Evolutionary conservation across 2,329 filamentous ascomycete genomes (phyloP), one percentile per base, ranked within the genome.

Genomic region (Coccinonectria pachysandricola): DNA sequence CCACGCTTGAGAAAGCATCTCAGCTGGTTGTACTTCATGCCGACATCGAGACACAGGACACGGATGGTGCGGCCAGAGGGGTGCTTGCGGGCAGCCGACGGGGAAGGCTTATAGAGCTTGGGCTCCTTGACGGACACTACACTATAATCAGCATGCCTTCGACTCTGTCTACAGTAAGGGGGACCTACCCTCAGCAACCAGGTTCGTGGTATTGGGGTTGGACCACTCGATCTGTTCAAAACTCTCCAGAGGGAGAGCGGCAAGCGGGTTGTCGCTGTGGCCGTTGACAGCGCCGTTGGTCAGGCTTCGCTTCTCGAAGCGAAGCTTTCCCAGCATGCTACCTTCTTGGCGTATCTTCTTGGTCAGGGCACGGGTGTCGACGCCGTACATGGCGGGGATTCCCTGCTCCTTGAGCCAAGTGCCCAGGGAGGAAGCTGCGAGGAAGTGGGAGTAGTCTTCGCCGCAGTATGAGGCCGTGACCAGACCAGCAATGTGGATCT

Each of bases 11-110:
- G 68, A 47, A 98, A 77, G 62, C 91, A 98, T 43, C 91, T 75
- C 45, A 98, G 70, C 63, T 98, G 91, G 63, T 96, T 98, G 64
- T 84, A 95, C 62, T 98, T 98, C 67, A 96, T 78, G 54, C 91
- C 91, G 43, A 98, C 88, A 62, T 98, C 91, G 43, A 98, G 73
- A 53, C 86, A 94, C 26, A 96, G 67, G 35, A 98, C 78, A 51
- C 87, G 83, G 32, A 96, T 70, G 25, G 79, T 70, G 45, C 87
- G 81, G 36, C 88, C 91, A 30, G 85, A 92, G 20, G 87, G 81
- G 59, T 94, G 86, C 58, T 83, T 79, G 46, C 93, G 71, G 37
- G 79, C 75, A 46, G 68, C 71, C 32, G 75, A 70, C 17, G 75
- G 60, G 38, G 75, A 73, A 28, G 87, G 86, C 45, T 76, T 75